Conservation (phyloP, 129 eudicot genomes). For the Pseudognaphalium luteoalbum region DNA sequence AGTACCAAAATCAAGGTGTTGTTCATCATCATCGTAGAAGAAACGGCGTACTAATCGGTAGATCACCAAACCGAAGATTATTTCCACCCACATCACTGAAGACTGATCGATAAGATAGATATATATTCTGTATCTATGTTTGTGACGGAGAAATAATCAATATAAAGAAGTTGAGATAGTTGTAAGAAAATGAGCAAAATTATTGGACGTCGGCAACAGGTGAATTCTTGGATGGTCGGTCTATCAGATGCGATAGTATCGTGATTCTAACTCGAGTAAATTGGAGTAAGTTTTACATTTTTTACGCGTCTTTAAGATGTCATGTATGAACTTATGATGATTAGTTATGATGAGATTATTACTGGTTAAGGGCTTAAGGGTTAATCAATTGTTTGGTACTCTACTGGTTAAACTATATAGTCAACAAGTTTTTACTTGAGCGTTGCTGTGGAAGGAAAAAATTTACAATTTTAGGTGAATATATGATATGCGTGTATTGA, state of each 20-base stretch:
- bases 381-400: too few species aligned
- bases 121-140: background rate
- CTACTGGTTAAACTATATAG: too few species aligned
- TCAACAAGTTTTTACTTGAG: too few species aligned
- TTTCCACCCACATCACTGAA: slow-evolving; percentile 63
- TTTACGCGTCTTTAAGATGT: too few species aligned
- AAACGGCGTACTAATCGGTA: slow-evolving; percentile 52
- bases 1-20: slow-evolving; percentile 38
- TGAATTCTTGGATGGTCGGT: slow-evolving; percentile 13
- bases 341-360: too few species aligned
- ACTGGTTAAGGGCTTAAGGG: too few species aligned
- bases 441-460: too few species aligned
- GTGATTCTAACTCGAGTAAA: too few species aligned
- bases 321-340: too few species aligned
- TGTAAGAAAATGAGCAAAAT: background rate
- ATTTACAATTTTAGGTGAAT: too few species aligned
- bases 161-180: background rate
- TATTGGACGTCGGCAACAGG: background rate
- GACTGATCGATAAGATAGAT: background rate
- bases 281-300: too few species aligned
- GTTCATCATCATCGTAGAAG: slow-evolving; percentile 43
- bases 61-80: slow-evolving; percentile 63
- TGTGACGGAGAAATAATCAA: background rate
- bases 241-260: background rate
- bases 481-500: too few species aligned